Evolutionary conservation across 768 basidiomycete species (phyloP), one percentile per base, ranked within the genome.

Genomic region (Brasilioporus rufonigricans): DNA sequence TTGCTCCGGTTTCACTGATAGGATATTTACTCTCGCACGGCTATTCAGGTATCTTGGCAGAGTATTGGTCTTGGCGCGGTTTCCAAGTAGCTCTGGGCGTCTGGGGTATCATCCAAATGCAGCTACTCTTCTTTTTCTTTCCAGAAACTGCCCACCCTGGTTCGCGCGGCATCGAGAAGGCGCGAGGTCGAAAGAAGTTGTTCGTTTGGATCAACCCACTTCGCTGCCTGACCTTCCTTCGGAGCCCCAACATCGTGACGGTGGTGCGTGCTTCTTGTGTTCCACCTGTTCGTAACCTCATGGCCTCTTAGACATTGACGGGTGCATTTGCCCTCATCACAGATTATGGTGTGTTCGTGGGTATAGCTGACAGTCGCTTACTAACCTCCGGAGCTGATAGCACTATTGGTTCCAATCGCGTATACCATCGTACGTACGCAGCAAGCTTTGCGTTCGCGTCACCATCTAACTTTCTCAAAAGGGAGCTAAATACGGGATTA

Each of bases 101-200:
- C 0, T 65, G 72, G 36, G 79, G 77, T 2, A 35, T 79, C 0
- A 14, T 76, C 1, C 70, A 74, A 2, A 72, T 81, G 33, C 8
- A 77, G 7, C 56, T 71, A 6, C 72, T 87, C 31, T 46, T 64
- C 1, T 39, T 77, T 4, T 76, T 76, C 49, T 76, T 87, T n/a
- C 87, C 86, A 0, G 87, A 89, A 61, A 89, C 87, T 3, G 80
- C 78, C 47, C 83, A 85, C 60, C 86, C 87, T 1, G 78, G 82
- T 8, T 63, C 77, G 1, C 72, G 77, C 36, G 81, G 84, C 0
- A 71, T 85, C 2, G 84, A 85, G 50, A 81, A 81, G 55, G 52
- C 65, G 4, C 52, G 50, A 27, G 55, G 62, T 4, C 57, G 58
- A 2, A 60, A 53, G 4, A 69, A 53, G 40, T 52, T 56, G 38